A percentile compares a stretch with the other conserved stretches of the same genome.
These are phyloP conservation scores for Crucihimalaya himalaica DNA, from an alignment of 345 rosid genomes.

Conservation along the genomic window DNA sequence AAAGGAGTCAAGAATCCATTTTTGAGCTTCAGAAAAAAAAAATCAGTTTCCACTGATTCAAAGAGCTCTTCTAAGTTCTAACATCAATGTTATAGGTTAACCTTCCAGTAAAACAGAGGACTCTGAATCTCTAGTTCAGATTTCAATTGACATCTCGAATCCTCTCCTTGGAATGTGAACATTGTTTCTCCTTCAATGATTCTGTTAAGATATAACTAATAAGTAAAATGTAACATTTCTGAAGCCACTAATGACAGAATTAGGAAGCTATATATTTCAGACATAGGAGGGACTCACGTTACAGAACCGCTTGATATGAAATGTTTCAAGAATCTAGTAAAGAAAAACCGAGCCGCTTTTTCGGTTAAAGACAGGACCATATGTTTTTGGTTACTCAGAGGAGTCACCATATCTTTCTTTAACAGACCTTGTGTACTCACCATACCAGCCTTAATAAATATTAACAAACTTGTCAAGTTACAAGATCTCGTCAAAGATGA, in stretches of 20 bases:
- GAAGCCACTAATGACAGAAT: not conserved
- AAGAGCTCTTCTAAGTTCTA: not conserved
- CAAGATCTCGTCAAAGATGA: too few species aligned
- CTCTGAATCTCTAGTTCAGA: slow-evolving; percentile 57
- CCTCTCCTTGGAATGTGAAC: slow-evolving; percentile 56
- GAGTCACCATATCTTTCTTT: slow-evolving; percentile 42
- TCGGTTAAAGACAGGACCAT: slow-evolving; percentile 74
- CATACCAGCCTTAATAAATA: slow-evolving; percentile 26
- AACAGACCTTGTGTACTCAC: slow-evolving; percentile 59
- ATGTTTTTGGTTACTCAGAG: slow-evolving; percentile 17
- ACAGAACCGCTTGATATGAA: slow-evolving; percentile 64
- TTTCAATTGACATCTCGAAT: slow-evolving; percentile 44
- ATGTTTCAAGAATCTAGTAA: slow-evolving; percentile 64
- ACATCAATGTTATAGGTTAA: not conserved
- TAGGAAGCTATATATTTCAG: not conserved
- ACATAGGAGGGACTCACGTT: slow-evolving; percentile 41
- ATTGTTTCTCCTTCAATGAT: slow-evolving; percentile 72
- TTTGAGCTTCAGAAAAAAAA: not conserved
- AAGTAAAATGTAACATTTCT: not conserved
- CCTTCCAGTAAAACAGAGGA: slow-evolving; percentile 95
- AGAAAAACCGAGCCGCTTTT: slow-evolving; percentile 62
- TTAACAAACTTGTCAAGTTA: too few species aligned
- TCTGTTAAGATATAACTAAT: not conserved
- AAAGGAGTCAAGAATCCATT: not conserved
- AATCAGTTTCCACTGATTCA: not conserved